These are phyloP conservation scores for Lathyrus oleraceus DNA, from an alignment of 306 rosid species.

Conservation along the genomic window DNA sequence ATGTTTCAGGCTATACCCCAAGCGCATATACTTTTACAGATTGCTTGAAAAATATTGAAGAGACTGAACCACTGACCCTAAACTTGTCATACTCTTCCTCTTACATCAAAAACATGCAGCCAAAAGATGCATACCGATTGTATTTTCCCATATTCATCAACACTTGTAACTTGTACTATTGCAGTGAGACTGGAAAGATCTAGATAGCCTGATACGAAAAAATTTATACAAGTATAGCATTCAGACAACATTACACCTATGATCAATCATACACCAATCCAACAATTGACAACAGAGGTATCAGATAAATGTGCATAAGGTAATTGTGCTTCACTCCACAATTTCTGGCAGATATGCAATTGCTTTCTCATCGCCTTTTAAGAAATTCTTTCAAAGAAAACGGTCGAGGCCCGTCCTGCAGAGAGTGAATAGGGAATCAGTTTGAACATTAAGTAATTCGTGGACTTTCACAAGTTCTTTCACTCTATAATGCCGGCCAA, in stretches of 20 bases:
- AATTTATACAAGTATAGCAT: conserved; percentile 25
- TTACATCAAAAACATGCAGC: too few relatives aligned
- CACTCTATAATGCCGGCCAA: conserved; percentile 4
- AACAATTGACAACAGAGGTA: conserved; percentile 26
- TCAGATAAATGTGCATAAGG: conserved; percentile 33
- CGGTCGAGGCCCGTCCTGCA: conserved; percentile 65
- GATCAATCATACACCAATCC: conserved; percentile 37
- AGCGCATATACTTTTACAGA: too few relatives aligned
- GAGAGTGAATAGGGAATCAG: conserved; percentile 36
- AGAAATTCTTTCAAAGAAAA: conserved; percentile 80
- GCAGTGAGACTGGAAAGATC: conserved; percentile 26
- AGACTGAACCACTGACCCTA: too few relatives aligned
- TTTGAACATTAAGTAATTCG: not conserved
- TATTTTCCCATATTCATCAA: conserved; percentile 6
- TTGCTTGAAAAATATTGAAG: too few relatives aligned
- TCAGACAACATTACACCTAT: conserved; percentile 26
- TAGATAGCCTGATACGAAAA: conserved; percentile 31
- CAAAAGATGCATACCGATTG: not conserved
- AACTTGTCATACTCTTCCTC: too few relatives aligned
- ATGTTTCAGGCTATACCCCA: too few relatives aligned
- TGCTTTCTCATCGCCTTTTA: conserved; percentile 44
- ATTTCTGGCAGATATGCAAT: conserved; percentile 23
- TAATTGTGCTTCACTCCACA: conserved; percentile 36
- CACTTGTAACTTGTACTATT: conserved; percentile 20
- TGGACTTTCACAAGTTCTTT: not conserved